Evolutionary conservation across 306 rosid species (phyloP), one percentile per base, ranked within the genome.

Genomic region (Sphenostylis stenocarpa): DNA sequence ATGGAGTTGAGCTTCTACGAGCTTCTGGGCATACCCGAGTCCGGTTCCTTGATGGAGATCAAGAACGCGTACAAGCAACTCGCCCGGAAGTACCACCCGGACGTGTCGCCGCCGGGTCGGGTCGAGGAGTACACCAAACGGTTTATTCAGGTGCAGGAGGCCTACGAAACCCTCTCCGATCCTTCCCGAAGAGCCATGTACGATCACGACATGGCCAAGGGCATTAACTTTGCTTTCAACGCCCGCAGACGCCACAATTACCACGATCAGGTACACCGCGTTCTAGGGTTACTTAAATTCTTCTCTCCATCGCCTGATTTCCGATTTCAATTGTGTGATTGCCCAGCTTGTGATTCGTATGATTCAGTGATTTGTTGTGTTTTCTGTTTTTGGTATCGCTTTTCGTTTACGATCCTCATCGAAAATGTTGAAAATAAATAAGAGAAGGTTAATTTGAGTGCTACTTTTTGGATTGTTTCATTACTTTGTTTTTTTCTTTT

Each of bases 61-160:
- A 95, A 95, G 84, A 88, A 66, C 29, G 98, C 97, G 4, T 95
- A 95, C 80, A 95, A 95, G 84, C 92, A 90, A 43, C 85, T 92
- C 0, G 98, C 93, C 7, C 79, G 91, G 52, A 90, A 92, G 83
- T 92, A 92, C 74, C 98, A 95, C 65, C 97, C 97, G 8, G 98
- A 95, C 34, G 97, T 95, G 17, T 92, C 98, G 5, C 98, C 98
- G 1, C 89, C 97, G 72, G 98, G 45, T 78, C 89, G 84, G 88
- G 89, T 87, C 34, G 91, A 90, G 43, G 98, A 92, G 83, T 80
- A 92, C 55, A 95, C 98, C 0, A 84, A 75, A 73, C 77, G 87
- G 85, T 95, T 95, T 43, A 86, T 95, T 73, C 91, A 72, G 74
- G 91, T 95, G 7, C 96, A 90, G 68, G 96, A 92, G 85, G 98